Conservation (phyloP, 768 basidiomycete genomes). For the Albatrellus ellisii region DNA sequence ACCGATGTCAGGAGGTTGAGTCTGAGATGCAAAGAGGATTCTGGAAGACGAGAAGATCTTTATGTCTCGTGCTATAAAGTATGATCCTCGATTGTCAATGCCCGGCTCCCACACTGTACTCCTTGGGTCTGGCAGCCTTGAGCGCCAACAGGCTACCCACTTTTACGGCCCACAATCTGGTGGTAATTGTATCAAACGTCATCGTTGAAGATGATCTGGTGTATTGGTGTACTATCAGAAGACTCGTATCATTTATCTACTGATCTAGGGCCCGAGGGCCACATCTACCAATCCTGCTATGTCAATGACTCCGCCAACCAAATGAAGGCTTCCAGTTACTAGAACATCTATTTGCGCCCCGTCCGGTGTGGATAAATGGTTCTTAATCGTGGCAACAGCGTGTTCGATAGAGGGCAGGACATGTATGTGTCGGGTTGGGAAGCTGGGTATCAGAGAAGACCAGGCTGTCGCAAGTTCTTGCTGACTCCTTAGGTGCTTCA, state of each 20-base stretch:
- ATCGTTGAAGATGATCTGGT: constrained; percentile 6
- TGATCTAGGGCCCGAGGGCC: constrained; percentile 32
- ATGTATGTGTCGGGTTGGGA: constrained; percentile 49
- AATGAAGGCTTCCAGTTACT: constrained; percentile 85
- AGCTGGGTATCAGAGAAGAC: constrained; percentile 47
- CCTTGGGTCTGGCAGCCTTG: constrained; percentile 25
- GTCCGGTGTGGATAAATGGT: constrained; percentile 17
- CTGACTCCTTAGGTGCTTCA: constrained; percentile 60
- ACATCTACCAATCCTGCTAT: constrained; percentile 70
- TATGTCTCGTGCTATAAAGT: too few species aligned
- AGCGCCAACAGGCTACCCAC: constrained; percentile 36
- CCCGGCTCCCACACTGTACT: constrained; percentile 2
- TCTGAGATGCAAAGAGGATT: too few species aligned
- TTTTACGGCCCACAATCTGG: constrained; percentile 31
- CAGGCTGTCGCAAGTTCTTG: constrained; percentile 66
- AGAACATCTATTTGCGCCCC: constrained; percentile 42
- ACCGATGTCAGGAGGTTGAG: too few species aligned
- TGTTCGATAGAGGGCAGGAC: constrained; percentile 84
- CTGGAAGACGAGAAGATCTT: too few species aligned
- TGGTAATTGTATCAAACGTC: constrained; percentile 16
- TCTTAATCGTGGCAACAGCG: constrained; percentile 56
- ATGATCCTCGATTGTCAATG: too few species aligned
- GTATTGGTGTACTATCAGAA: background rate
- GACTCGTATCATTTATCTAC: constrained; percentile 11
- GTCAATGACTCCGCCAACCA: constrained; percentile 90